These are phyloP conservation scores for Nectriaceae sp. DNA, from an alignment of 2,329 filamentous ascomycete genomes.

Conservation along the genomic window DNA sequence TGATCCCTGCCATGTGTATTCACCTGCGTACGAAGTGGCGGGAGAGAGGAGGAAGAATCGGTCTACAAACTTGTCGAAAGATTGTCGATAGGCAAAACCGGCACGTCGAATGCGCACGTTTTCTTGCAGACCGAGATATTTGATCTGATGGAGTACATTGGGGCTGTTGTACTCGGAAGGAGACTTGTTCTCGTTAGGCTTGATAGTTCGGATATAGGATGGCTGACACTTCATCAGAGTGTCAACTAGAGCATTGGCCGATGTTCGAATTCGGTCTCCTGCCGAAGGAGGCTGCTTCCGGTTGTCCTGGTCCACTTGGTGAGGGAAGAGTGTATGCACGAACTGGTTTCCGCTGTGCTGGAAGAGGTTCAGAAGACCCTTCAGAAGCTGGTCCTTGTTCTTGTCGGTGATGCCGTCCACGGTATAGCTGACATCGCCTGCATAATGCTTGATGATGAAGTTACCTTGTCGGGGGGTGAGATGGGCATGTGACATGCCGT, in stretches of 20 bases:
- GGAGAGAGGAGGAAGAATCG: conserved; percentile 95
- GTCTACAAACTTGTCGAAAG: conserved; percentile 97
- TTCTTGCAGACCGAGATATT: conserved; percentile 98
- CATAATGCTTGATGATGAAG: conserved; percentile 99
- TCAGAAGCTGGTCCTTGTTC: conserved; percentile 96
- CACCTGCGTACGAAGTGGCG: conserved; percentile 92
- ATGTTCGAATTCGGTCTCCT: conserved; percentile 92
- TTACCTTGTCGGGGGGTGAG: conserved; percentile 90
- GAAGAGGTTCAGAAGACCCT: conserved; percentile 88
- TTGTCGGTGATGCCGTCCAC: conserved; percentile 98
- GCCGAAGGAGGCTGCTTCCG: conserved; percentile 91
- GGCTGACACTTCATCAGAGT: conserved; percentile 97
- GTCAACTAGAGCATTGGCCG: conserved; percentile 90
- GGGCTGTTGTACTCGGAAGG: conserved; percentile 86
- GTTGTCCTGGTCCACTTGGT: conserved; percentile 94
- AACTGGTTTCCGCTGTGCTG: conserved; percentile 83
- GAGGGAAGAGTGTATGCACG: conserved; percentile 84
- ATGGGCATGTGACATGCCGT: conserved; percentile 88
- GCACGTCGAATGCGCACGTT: conserved; percentile 97
- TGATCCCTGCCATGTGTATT: conserved; percentile 94
- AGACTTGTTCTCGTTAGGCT: conserved; percentile 98
- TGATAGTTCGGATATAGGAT: conserved; percentile 98
- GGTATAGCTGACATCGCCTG: conserved; percentile 92
- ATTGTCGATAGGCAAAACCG: conserved; percentile 95
- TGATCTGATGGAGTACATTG: conserved; percentile 97